Conservation (phyloP, 2,329 filamentous ascomycete genomes). For the Zarea fungicola region DNA sequence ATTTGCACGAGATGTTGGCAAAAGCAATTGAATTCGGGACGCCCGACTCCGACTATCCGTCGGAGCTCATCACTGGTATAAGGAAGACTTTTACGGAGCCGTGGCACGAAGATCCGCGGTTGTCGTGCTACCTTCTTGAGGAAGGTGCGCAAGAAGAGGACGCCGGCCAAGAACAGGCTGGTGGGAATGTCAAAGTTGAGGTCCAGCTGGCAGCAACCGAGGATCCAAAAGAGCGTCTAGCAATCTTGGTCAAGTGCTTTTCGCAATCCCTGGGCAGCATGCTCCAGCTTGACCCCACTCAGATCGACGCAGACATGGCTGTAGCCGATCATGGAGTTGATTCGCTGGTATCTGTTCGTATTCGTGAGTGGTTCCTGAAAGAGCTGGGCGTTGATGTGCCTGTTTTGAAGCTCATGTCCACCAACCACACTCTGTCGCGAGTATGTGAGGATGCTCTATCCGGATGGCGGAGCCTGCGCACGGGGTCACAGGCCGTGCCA, state of each 20-base stretch:
- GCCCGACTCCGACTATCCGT: background rate
- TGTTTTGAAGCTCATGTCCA: slow-evolving; percentile 28
- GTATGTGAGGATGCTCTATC: background rate
- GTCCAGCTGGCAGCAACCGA: background rate
- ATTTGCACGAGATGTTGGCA: background rate
- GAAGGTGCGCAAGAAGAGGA: background rate
- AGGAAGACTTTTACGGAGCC: background rate
- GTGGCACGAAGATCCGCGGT: background rate
- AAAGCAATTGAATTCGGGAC: background rate
- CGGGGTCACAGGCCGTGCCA: background rate
- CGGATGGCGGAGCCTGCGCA: background rate
- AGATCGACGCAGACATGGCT: background rate
- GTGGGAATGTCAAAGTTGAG: background rate
- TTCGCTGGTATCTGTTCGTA: background rate
- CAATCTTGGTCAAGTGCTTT: background rate
- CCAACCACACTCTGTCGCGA: background rate
- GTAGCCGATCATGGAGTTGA: background rate
- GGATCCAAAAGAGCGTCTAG: background rate
- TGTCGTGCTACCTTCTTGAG: background rate
- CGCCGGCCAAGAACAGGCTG: background rate
- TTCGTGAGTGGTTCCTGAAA: slow-evolving; percentile 42
- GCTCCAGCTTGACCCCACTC: background rate
- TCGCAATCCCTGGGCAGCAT: background rate
- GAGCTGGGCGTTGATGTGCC: slow-evolving; percentile 36
- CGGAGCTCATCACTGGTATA: background rate